phyloP scores from a whole-genome alignment of 176 grass and related monocot genomes.

The Bonia amplexicaulis region DNA sequence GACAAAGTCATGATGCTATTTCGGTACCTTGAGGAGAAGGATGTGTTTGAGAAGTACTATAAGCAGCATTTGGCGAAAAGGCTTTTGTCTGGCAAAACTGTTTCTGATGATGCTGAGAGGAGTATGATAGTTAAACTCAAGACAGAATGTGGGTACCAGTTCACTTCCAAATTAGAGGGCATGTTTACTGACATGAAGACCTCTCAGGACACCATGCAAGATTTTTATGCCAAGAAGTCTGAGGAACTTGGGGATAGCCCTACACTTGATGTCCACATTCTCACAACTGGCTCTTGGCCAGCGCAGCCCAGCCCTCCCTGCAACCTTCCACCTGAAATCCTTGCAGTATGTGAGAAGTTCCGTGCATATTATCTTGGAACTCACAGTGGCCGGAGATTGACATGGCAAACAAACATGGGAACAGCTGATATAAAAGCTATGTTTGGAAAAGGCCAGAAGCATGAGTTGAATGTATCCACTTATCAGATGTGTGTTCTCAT shows the following conservation, averaged over 20 bases:
- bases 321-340: slow-evolving; percentile 86
- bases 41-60: slow-evolving; percentile 69
- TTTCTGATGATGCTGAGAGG: slow-evolving; percentile 19
- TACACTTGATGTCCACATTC: slow-evolving; percentile 85
- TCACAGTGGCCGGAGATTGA: slow-evolving; percentile 84
- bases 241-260: slow-evolving; percentile 73
- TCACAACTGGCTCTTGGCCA: slow-evolving; percentile 95
- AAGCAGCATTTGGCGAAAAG: slow-evolving; percentile 61
- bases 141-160: slow-evolving; percentile 19
- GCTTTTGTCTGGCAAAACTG: slow-evolving; percentile 15
- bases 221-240: slow-evolving; percentile 16
- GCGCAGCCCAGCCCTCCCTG: slow-evolving; percentile 73
- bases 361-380: slow-evolving; percentile 89
- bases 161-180: slow-evolving; percentile 15
- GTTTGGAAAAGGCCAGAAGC: slow-evolving; percentile 86
- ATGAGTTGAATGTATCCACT: slow-evolving; percentile 97
- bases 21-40: slow-evolving; percentile 60
- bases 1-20: slow-evolving; percentile 66
- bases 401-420: slow-evolving; percentile 99
- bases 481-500: slow-evolving; percentile 98
- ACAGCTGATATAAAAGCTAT: slow-evolving; percentile 93
- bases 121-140: slow-evolving; percentile 22
- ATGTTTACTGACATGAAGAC: slow-evolving; percentile 24
- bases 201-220: background rate
- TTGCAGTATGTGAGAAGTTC: slow-evolving; percentile 75